Conservation (phyloP, 768 basidiomycete species). For the Rhodosporidiobolus odoratus region DNA sequence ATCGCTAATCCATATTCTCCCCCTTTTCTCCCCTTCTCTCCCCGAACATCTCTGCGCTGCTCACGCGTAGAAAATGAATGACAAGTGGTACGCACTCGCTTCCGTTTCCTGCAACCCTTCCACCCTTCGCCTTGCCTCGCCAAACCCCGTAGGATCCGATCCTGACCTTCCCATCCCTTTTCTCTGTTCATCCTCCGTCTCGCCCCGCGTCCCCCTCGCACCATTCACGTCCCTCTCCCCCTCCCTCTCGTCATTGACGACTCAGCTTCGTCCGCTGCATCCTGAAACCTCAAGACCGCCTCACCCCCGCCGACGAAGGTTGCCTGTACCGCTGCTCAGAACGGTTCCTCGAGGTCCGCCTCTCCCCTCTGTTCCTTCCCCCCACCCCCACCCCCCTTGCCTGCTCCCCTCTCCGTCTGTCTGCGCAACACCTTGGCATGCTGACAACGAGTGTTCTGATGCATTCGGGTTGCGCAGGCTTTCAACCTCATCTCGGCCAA, state of each 20-base stretch:
- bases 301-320: conserved; percentile 26
- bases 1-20: neutral
- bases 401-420: too few relatives aligned
- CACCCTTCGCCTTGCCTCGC: too few relatives aligned
- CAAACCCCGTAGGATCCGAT: neutral
- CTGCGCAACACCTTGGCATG: neutral
- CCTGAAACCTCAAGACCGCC: conserved; percentile 9
- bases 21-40: neutral
- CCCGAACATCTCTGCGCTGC: neutral
- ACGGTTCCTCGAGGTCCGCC: conserved; percentile 33
- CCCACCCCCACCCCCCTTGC: too few relatives aligned
- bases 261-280: conserved; percentile 30
- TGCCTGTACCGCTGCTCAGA: conserved; percentile 31
- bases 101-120: too few relatives aligned
- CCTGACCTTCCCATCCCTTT: neutral
- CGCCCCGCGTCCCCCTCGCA: neutral
- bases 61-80: conserved; percentile 34
- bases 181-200: neutral
- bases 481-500: conserved; percentile 18
- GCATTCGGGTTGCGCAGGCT: neutral
- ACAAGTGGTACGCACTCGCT: conserved; percentile 31
- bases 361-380: too few relatives aligned
- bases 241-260: too few relatives aligned
- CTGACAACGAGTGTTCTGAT: neutral
- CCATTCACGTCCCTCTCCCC: too few relatives aligned